phyloP scores from a whole-genome alignment of 169 alveolate species.

The Cryptosporidium muris region DNA sequence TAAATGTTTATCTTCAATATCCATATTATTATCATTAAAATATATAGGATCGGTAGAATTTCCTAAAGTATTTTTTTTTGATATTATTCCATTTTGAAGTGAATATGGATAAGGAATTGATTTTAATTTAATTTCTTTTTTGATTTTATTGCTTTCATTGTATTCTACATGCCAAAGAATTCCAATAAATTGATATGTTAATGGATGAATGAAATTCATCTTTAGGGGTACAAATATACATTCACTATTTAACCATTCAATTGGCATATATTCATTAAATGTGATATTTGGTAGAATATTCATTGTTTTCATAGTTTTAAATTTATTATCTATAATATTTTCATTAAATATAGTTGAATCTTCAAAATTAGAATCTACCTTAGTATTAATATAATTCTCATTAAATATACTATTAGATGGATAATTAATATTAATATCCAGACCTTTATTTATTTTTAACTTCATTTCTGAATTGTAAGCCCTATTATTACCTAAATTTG shows the following conservation, averaged over 20 bases:
- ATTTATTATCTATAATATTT: not conserved
- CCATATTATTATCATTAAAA: not conserved
- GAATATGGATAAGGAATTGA: slow-evolving; percentile 32
- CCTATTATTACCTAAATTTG: slow-evolving; percentile 14
- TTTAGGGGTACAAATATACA: slow-evolving; percentile 53
- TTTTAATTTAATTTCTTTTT: not conserved
- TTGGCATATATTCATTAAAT: slow-evolving; percentile 55
- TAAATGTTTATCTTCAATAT: not conserved
- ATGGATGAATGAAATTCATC: slow-evolving; percentile 49
- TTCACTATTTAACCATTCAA: slow-evolving; percentile 49
- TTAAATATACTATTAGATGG: slow-evolving; percentile 11
- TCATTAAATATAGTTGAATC: not conserved
- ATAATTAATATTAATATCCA: not conserved
- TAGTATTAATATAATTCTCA: not conserved
- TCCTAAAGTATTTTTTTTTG: slow-evolving; percentile 5
- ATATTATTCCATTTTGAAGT: slow-evolving; percentile 1
- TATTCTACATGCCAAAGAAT: slow-evolving; percentile 65
- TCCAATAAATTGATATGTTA: slow-evolving; percentile 60
- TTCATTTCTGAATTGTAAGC: slow-evolving; percentile 5
- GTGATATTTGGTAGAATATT: slow-evolving; percentile 25
- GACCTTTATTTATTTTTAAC: not conserved
- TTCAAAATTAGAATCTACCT: not conserved
- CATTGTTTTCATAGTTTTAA: not conserved
- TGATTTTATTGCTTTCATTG: not conserved
- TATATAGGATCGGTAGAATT: not conserved